phyloP scores from a whole-genome alignment of 1,284 basidiomycete species.

The Chondrostereum purpureum region DNA sequence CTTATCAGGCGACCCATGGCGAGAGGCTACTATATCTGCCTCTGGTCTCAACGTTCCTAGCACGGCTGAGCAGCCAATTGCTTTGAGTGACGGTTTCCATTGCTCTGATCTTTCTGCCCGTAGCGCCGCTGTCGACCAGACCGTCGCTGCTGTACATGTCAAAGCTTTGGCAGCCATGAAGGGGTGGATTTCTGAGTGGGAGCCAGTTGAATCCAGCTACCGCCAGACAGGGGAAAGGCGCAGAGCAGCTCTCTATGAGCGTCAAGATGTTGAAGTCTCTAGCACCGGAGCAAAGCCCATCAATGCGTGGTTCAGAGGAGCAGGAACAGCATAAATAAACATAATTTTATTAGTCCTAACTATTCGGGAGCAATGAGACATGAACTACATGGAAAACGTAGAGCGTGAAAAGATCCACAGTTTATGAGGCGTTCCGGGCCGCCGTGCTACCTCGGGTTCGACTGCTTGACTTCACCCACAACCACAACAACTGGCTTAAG shows the following conservation, averaged over 20 bases:
- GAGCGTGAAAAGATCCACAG: too few species aligned
- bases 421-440: too few species aligned
- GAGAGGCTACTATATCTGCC: conserved; percentile 58
- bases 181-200: conserved; percentile 46
- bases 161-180: conserved; percentile 37
- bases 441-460: too few species aligned
- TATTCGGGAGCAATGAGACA: too few species aligned
- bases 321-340: too few species aligned
- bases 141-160: conserved; percentile 47
- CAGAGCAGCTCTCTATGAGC: background rate
- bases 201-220: conserved; percentile 15
- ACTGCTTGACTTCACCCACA: too few species aligned
- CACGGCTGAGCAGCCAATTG: conserved; percentile 49
- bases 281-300: conserved; percentile 23
- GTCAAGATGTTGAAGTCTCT: background rate
- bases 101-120: conserved; percentile 48
- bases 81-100: conserved; percentile 57
- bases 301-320: conserved; percentile 25
- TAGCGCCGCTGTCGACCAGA: conserved; percentile 39
- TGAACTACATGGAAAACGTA: too few species aligned
- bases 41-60: conserved; percentile 39
- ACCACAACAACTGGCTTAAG: too few species aligned
- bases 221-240: background rate
- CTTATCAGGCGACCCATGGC: background rate
- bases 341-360: too few species aligned